Evolutionary conservation across 305 asterid genomes (phyloP).

Genomic region (Fraxinus xanthoxyloides): DNA sequence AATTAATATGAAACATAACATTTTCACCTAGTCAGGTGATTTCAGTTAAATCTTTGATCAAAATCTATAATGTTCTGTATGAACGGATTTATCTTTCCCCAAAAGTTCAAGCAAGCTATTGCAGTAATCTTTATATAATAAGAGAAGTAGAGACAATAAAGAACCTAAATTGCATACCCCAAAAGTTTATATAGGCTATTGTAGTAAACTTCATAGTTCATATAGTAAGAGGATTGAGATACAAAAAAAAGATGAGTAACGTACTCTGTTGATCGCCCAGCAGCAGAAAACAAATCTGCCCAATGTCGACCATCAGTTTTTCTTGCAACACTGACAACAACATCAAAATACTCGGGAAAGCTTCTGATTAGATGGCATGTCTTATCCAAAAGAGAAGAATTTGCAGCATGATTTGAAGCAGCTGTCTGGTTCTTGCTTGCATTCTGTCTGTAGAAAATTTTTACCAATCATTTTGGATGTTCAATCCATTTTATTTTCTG

Average conservation of each 20-base stretch:
- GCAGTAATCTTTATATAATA: not conserved
- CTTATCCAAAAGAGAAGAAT: conserved; percentile 73
- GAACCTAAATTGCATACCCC: not conserved
- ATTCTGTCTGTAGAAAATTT: conserved; percentile 57
- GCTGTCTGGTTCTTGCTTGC: conserved; percentile 58
- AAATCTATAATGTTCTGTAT: not conserved
- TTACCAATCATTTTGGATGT: not conserved
- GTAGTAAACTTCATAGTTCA: not conserved
- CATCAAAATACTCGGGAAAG: conserved; percentile 94
- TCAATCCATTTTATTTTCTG: conserved; percentile 3
- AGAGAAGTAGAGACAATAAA: not conserved
- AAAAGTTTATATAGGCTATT: not conserved
- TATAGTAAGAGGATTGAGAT: not conserved
- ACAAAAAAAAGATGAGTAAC: conserved; percentile 32
- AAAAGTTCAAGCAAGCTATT: not conserved
- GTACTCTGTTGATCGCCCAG: conserved; percentile 98
- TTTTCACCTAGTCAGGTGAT: not conserved
- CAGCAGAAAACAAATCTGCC: conserved; percentile 95
- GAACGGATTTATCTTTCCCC: not conserved
- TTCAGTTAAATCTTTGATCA: not conserved
- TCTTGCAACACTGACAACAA: conserved; percentile 98
- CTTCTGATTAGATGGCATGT: conserved; percentile 91
- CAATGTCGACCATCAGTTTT: conserved; percentile 99
- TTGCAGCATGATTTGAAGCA: conserved; percentile 38
- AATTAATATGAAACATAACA: not conserved